Evolutionary conservation across 805 yeast genomes (phyloP), one percentile per base, ranked within the genome.

Genomic region (Candida railenensis): DNA sequence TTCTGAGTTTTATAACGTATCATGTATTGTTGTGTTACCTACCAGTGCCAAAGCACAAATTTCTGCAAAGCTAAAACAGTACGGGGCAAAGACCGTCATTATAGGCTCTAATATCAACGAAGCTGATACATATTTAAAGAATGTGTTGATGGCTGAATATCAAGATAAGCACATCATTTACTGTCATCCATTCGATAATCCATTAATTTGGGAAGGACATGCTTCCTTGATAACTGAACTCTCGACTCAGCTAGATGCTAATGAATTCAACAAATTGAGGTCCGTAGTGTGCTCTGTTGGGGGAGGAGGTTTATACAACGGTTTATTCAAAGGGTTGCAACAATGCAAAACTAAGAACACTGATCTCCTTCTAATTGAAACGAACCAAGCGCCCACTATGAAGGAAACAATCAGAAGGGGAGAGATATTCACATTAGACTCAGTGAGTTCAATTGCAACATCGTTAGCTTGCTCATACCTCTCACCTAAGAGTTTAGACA

Each of bases 391-490:
- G 12, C 83, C 85, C 9, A 80, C 85, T 0, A 74, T 85, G 47
- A 64, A 74, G 53, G 67, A 67, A 37, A 76, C 87, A 1, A 60
- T 85, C 40, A 62, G 66, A 34, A 73, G 76, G 0, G 73, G 76
- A 4, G 53, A 69, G 40, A 71, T 72, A 7, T 73, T 82, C 8
- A 58, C 60, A 12, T 63, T 83, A 21, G 63, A 67, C 2, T 73
- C 77, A 33, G 74, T 77, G 3, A 59, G 69, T 18, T 78, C 87
- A 7, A 63, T 85, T 45, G 91, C 90, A 2, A 74, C 81, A 2
- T 79, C 86, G 0, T 68, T 85, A 44, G 88, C 89, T 2, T 79
- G 88, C 37, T 75, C 81, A 1, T 74, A 72, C 51, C 80, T 84
- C 5, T 76, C 87, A 0, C 54, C 63, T 7, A 63, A 70, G 53